Percentiles rank a stretch among this genome's conserved stretches.
Evolutionary conservation across 2,329 filamentous ascomycete species (phyloP).

Genomic region (Kalaharituber pfeilii): DNA sequence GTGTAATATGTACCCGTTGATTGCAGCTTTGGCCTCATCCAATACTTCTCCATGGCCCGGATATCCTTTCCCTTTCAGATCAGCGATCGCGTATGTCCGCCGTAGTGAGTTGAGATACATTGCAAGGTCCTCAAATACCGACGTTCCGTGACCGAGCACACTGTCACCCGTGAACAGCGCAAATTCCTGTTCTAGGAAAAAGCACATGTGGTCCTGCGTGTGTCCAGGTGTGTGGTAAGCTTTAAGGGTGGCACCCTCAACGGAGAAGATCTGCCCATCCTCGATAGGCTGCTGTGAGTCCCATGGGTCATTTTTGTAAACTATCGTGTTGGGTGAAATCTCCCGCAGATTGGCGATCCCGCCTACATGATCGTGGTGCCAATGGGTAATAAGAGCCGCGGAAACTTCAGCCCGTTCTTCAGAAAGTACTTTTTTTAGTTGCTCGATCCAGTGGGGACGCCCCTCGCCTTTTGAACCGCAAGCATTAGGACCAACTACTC

Average conservation of each 20-base stretch:
- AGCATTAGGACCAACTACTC: no score
- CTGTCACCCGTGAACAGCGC: slow-evolving; percentile 83
- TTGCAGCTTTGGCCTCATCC: slow-evolving; percentile 50
- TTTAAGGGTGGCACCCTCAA: slow-evolving; percentile 44
- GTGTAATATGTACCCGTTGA: slow-evolving; percentile 70
- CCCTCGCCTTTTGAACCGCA: slow-evolving; percentile 66
- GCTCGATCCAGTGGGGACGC: slow-evolving; percentile 50
- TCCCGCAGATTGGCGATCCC: slow-evolving; percentile 54
- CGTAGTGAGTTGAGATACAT: slow-evolving; percentile 52
- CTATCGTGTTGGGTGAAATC: slow-evolving; percentile 42
- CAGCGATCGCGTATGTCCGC: slow-evolving; percentile 43
- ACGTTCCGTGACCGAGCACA: slow-evolving; percentile 70
- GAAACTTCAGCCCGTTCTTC: slow-evolving; percentile 51
- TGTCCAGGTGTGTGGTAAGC: slow-evolving; percentile 59
- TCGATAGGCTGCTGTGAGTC: slow-evolving; percentile 29
- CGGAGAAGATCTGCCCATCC: slow-evolving; percentile 38
- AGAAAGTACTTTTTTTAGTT: slow-evolving; percentile 45
- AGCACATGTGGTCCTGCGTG: slow-evolving; percentile 63
- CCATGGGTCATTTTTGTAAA: slow-evolving; percentile 50
- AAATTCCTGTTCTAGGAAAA: slow-evolving; percentile 54
- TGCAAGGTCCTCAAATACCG: slow-evolving; percentile 62
- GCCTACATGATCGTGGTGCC: slow-evolving; percentile 73
- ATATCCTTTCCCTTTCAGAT: slow-evolving; percentile 47
- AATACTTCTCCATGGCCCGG: slow-evolving; percentile 76
- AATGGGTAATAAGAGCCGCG: slow-evolving; percentile 68